Conservation (phyloP, 768 basidiomycete species). For the Sporobolomyces phaffii region DNA sequence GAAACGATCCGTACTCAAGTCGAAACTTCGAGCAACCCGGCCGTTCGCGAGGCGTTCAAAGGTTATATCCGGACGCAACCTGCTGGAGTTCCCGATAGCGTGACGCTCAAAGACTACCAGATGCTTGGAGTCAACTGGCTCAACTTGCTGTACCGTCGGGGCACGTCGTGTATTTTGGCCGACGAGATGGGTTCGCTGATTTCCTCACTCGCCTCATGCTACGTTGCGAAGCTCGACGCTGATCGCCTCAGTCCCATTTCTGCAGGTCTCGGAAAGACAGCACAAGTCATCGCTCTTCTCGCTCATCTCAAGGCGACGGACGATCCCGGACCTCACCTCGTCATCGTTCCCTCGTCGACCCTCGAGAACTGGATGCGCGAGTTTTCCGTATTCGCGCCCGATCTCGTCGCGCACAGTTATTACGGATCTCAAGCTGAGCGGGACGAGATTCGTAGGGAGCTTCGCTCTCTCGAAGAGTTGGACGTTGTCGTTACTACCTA, state of each 20-base stretch:
- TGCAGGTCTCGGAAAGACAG: conserved; percentile 92
- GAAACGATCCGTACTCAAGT: conserved; percentile 43
- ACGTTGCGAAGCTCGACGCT: not conserved
- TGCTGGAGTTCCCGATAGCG: conserved; percentile 49
- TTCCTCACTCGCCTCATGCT: conserved; percentile 8
- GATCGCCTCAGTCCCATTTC: too few species aligned
- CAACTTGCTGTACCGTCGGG: conserved; percentile 70
- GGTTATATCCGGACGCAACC: conserved; percentile 74
- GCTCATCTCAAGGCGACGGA: conserved; percentile 77
- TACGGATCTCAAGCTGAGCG: conserved; percentile 90
- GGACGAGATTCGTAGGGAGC: conserved; percentile 61
- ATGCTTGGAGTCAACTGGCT: conserved; percentile 97
- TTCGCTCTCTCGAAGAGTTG: conserved; percentile 63
- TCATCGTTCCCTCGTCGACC: conserved; percentile 96
- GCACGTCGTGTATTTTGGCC: conserved; percentile 87
- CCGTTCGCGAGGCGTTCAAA: conserved; percentile 44
- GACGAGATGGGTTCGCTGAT: conserved; percentile 83
- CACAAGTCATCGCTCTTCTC: conserved; percentile 96
- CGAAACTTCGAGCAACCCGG: conserved; percentile 40
- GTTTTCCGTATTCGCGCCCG: conserved; percentile 82
- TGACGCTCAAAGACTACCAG: conserved; percentile 91
- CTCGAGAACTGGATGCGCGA: conserved; percentile 98
- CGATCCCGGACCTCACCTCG: conserved; percentile 71
- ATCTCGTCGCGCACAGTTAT: conserved; percentile 78
- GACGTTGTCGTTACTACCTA: conserved; percentile 96